Conservation (phyloP, 2,329 filamentous ascomycete genomes). For the Hortaea werneckii region DNA sequence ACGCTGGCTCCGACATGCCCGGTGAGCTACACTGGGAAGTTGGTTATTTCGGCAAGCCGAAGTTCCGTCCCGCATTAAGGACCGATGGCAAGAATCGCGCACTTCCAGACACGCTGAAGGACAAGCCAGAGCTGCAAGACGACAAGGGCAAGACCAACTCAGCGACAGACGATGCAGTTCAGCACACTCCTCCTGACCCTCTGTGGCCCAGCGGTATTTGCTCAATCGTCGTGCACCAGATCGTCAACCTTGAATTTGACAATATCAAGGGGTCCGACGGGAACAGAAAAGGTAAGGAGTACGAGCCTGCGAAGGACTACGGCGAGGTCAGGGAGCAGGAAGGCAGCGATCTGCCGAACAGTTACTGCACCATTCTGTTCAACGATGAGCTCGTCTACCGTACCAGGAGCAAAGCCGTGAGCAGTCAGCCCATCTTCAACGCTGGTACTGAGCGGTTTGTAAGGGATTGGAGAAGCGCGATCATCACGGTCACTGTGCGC, state of each 20-base stretch:
- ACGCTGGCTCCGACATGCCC: conserved; percentile 79
- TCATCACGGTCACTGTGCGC: conserved; percentile 79
- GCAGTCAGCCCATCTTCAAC: conserved; percentile 93
- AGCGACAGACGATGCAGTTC: conserved; percentile 70
- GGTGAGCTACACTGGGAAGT: conserved; percentile 94
- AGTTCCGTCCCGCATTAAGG: conserved; percentile 71
- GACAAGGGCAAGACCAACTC: conserved; percentile 71
- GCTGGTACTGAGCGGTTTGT: conserved; percentile 89
- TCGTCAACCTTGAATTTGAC: conserved; percentile 86
- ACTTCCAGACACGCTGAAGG: conserved; percentile 61
- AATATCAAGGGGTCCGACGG: conserved; percentile 79
- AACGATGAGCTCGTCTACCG: conserved; percentile 89
- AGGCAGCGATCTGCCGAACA: conserved; percentile 68
- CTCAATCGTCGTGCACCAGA: conserved; percentile 81
- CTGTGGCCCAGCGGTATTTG: conserved; percentile 88
- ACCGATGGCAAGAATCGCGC: conserved; percentile 78
- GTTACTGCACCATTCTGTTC: conserved; percentile 84
- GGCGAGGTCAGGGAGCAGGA: conserved; percentile 83
- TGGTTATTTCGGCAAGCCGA: conserved; percentile 85
- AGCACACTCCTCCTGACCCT: conserved; percentile 88
- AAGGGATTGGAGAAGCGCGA: conserved; percentile 80
- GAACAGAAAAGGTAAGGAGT: conserved; percentile 74
- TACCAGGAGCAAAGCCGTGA: conserved; percentile 88
- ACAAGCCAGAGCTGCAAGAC: conserved; percentile 71
- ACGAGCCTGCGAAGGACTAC: conserved; percentile 73